Evolutionary conservation across 345 rosid species (phyloP).

Genomic region (Populus simonii): DNA sequence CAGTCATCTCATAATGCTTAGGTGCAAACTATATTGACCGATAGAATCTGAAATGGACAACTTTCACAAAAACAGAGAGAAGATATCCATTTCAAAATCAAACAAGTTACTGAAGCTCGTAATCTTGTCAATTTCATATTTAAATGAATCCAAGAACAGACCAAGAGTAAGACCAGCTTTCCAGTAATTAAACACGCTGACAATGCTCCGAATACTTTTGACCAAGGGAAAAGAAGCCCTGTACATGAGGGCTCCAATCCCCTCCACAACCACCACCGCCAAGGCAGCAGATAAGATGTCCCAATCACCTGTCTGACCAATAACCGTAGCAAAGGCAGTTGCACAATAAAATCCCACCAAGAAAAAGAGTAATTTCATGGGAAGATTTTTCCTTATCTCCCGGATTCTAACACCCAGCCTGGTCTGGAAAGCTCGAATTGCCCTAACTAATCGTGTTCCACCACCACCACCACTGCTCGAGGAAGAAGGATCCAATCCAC

Average conservation of each 20-base stretch:
- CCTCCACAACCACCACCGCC: constrained; percentile 75
- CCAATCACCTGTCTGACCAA: constrained; percentile 99
- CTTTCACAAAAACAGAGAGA: constrained; percentile 19
- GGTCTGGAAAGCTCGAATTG: constrained; percentile 51
- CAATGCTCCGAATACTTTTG: constrained; percentile 44
- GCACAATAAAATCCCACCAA: constrained; percentile 91
- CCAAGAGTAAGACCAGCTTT: constrained; percentile 86
- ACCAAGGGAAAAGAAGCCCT: constrained; percentile 54
- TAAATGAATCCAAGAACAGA: constrained; percentile 91
- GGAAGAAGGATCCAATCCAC: constrained; percentile 60
- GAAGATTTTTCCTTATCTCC: constrained; percentile 62
- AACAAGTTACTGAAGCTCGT: constrained; percentile 21
- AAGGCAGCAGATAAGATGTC: constrained; percentile 90
- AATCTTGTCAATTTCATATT: constrained; percentile 49
- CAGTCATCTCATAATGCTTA: background rate
- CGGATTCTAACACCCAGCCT: constrained; percentile 49
- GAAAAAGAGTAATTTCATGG: constrained; percentile 71
- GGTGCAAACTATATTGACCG: too few relatives aligned
- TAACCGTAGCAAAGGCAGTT: constrained; percentile 72
- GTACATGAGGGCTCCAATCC: constrained; percentile 89
- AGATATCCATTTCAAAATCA: constrained; percentile 26
- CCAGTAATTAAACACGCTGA: constrained; percentile 82
- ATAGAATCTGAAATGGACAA: too few relatives aligned
- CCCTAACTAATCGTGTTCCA: constrained; percentile 59
- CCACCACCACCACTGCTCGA: constrained; percentile 34